Conservation (phyloP, 345 rosid species). For the Citrus mangshanensis region DNA sequence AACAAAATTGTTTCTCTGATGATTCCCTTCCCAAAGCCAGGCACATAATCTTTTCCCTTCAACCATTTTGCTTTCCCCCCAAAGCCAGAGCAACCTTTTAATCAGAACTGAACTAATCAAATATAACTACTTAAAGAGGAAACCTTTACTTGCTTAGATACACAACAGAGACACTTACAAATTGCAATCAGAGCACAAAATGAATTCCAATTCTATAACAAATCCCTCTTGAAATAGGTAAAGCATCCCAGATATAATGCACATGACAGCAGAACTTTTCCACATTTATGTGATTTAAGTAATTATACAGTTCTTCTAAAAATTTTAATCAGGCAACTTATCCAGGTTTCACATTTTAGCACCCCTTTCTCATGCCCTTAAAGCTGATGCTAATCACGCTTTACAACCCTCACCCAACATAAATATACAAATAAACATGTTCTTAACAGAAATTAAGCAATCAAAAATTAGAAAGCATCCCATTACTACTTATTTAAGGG, state of each 20-base stretch:
- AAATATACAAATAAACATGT: neutral
- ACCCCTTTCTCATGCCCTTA: neutral
- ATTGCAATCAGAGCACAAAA: neutral
- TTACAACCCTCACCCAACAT: neutral
- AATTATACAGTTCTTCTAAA: neutral
- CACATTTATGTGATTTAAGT: neutral
- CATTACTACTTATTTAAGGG: no score
- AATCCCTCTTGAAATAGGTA: neutral
- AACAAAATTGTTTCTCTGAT: slow-evolving; percentile 34
- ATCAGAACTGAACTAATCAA: neutral
- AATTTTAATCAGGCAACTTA: neutral
- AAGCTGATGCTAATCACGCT: neutral
- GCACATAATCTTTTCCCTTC: slow-evolving; percentile 4
- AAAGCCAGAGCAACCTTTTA: slow-evolving; percentile 14
- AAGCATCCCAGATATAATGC: neutral
- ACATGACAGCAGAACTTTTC: no score
- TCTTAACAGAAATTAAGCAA: neutral
- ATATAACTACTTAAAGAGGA: neutral
- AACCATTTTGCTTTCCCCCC: slow-evolving; percentile 24
- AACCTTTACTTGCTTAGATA: neutral
- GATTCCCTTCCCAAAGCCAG: slow-evolving; percentile 21
- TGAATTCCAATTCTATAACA: neutral
- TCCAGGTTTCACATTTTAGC: neutral
- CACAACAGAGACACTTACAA: neutral
- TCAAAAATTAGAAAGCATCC: neutral